Conservation (phyloP, 257 asterid species). For the Petunia axillaris region DNA sequence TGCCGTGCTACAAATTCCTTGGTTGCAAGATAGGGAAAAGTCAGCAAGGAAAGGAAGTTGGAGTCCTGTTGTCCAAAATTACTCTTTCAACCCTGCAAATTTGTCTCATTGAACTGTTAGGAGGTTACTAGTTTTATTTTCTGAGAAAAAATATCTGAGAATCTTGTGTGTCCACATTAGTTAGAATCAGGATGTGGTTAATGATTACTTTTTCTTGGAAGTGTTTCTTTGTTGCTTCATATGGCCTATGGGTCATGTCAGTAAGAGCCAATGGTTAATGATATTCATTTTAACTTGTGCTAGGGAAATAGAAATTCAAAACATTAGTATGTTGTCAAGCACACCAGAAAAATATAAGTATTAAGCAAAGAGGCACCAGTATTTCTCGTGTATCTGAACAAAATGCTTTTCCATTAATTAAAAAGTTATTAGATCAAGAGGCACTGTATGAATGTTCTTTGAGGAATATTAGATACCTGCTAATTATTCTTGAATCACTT, state of each 20-base stretch:
- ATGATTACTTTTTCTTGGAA: background rate
- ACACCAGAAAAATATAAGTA: background rate
- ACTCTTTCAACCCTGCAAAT: background rate
- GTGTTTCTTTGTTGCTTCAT: slow-evolving; percentile 14
- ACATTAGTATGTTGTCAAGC: background rate
- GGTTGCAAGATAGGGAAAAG: background rate
- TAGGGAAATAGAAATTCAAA: background rate
- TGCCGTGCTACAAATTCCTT: background rate
- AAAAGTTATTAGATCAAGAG: background rate
- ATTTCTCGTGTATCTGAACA: background rate
- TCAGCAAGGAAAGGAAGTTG: slow-evolving; percentile 14
- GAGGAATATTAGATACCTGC: background rate
- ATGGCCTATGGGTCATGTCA: background rate
- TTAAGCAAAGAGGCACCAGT: background rate
- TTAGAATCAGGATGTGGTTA: background rate
- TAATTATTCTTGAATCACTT: slow-evolving; percentile 18
- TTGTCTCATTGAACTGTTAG: background rate
- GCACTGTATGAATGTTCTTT: background rate
- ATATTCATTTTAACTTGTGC: background rate
- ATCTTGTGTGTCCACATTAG: background rate
- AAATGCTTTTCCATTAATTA: background rate
- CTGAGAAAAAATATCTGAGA: background rate
- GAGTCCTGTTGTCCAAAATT: background rate
- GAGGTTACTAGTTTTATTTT: background rate
- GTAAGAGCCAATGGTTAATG: background rate